Evolutionary conservation across 23 red algal genomes (phyloP).

Genomic region (Cyanidium caldarium): DNA sequence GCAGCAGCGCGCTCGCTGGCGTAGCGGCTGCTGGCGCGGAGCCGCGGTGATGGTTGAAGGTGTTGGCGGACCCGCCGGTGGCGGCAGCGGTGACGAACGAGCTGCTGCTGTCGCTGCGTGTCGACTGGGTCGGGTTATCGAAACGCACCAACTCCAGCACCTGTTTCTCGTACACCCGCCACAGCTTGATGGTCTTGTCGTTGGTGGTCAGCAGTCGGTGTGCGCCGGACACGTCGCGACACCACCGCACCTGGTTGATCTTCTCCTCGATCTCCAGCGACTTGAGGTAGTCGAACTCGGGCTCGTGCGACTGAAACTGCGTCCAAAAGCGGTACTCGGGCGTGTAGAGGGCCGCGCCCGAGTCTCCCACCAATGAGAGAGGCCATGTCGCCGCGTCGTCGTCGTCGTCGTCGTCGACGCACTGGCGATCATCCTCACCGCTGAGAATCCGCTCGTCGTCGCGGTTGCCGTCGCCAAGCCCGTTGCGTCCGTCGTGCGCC

Average conservation of each 20-base stretch:
- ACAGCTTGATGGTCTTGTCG: slow-evolving; percentile 98
- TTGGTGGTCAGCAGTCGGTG: slow-evolving; percentile 73
- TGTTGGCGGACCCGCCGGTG: not conserved
- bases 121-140: not conserved
- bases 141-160: slow-evolving; percentile 9
- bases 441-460: too few species aligned
- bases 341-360: too few species aligned
- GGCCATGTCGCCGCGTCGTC: too few species aligned
- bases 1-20: not conserved
- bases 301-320: slow-evolving; percentile 88
- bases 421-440: too few species aligned
- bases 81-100: too few species aligned
- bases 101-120: too few species aligned
- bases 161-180: slow-evolving; percentile 42
- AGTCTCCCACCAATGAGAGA: too few species aligned
- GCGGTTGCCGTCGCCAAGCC: too few species aligned
- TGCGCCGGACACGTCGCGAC: slow-evolving; percentile 22
- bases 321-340: slow-evolving; percentile 85
- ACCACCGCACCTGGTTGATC: slow-evolving; percentile 92
- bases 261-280: slow-evolving; percentile 98
- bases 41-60: not conserved
- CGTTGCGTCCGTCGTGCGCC: not conserved
- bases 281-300: slow-evolving; percentile 98
- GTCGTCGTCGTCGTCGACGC: too few species aligned
- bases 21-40: too few species aligned